Conservation (phyloP, 2,329 filamentous ascomycete genomes). For the Myotisia sp. region DNA sequence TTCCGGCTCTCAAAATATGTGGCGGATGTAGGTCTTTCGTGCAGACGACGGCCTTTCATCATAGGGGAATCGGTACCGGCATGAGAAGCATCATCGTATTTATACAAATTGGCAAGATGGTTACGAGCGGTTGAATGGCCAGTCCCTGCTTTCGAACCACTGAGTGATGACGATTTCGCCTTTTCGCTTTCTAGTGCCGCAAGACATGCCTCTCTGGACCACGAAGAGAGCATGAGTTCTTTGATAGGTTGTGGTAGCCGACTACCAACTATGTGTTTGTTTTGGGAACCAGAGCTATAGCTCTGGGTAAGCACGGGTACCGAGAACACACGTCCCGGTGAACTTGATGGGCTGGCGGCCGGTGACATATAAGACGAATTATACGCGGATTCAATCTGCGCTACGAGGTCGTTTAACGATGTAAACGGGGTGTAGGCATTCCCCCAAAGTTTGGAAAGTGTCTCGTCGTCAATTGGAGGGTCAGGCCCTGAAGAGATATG, state of each 20-base stretch:
- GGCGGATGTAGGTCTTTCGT: constrained; percentile 12
- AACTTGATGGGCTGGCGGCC: constrained; percentile 53
- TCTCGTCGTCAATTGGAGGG: constrained; percentile 18
- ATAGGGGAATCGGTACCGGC: constrained; percentile 8
- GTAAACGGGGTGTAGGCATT: constrained; percentile 57
- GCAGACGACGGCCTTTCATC: constrained; percentile 13
- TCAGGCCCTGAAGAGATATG: constrained; percentile 39
- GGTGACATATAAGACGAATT: constrained; percentile 41
- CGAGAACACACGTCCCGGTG: constrained; percentile 50
- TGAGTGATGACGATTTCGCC: constrained; percentile 59
- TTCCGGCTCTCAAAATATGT: constrained; percentile 16
- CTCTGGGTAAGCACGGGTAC: constrained; percentile 46
- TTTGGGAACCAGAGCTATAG: constrained; percentile 27
- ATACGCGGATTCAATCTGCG: constrained; percentile 60
- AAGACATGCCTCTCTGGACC: constrained; percentile 63
- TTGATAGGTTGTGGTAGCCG: constrained; percentile 53
- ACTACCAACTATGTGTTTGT: constrained; percentile 26
- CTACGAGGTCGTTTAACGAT: constrained; percentile 55
- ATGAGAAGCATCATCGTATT: constrained; percentile 12
- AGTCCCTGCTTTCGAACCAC: constrained; percentile 56
- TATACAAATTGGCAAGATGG: constrained; percentile 20
- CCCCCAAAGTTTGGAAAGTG: constrained; percentile 12
- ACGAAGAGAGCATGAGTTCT: constrained; percentile 64
- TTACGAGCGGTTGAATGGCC: constrained; percentile 14
- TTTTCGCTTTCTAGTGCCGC: constrained; percentile 51